Base-by-base conservation (phyloP, 1,284 basidiomycete species). In the Cryptococcus deneoformans region DNA sequence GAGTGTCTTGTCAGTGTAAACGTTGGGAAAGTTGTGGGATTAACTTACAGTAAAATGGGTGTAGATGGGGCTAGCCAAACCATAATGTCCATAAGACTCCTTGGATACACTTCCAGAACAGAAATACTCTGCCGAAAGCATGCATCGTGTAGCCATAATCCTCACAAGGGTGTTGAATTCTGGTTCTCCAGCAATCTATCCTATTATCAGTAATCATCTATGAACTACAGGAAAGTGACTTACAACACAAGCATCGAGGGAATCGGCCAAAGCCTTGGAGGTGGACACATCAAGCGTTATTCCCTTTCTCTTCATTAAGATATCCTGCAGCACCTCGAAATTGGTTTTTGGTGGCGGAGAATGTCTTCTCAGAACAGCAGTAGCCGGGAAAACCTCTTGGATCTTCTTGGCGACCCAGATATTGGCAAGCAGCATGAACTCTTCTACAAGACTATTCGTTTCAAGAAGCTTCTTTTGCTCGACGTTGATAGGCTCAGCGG, bases 381-480 rank as follows among this genome's bases (percentile, higher is more conserved):
- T 98, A 71, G 92, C 90, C 2, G 96, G 95, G 79, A 94, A 99
- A 1, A 89, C 86, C 69, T 96, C 91, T 73, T 97, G 90, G 46
- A 97, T 97, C 76, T 89, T 89, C 68, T 81, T 80, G 7, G 95
- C 96, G 0, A 98, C 96, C 61, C 88, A 92, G 65, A 96, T 90
- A 71, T 99, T 99, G 35, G 96, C 96, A 56, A 99, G 85, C 61
- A 99, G 80, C 96, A 99, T 99, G 77, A 99, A 99, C 78, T 99
- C 96, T 74, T 99, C 96, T 1, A 99, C 96, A 9, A 99, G 80
- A 63, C 89, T 93, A 75, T 99, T 99, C 10, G 96, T 99, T 79
- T 99, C 94, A 39, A 84, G 80, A 70, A 90, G 77, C 70, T 93
- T 88, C 77, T 99, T 99, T 75, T 96, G 93, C 79, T 98, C 94